These are phyloP conservation scores for Berberis thunbergii DNA, from an alignment of 164 flowering plant genomes.

Conservation along the genomic window DNA sequence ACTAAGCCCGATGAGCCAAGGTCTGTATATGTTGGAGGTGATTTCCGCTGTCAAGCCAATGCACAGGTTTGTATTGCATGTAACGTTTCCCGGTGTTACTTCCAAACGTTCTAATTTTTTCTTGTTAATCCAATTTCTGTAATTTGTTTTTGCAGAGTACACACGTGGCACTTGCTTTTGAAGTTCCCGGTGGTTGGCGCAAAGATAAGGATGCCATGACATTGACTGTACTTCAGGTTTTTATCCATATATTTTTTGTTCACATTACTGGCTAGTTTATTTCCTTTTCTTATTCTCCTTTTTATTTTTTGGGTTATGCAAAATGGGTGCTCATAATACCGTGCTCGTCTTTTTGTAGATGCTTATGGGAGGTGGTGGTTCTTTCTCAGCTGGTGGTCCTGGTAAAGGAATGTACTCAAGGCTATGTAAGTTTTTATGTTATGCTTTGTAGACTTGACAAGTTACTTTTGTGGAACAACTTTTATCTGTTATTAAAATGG, in stretches of 20 bases:
- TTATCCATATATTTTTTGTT: constrained; percentile 8
- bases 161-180: constrained; percentile 89
- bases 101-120: not conserved
- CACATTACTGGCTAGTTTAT: not conserved
- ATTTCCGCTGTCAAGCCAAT: constrained; percentile 63
- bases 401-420: constrained; percentile 96
- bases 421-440: constrained; percentile 50
- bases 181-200: constrained; percentile 84
- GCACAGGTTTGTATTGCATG: constrained; percentile 47
- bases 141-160: constrained; percentile 34
- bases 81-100: not conserved
- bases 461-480: too few relatives aligned
- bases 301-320: not conserved
- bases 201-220: constrained; percentile 66
- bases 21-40: constrained; percentile 79
- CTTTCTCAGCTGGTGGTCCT: constrained; percentile 96
- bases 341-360: constrained; percentile 33
- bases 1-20: constrained; percentile 39
- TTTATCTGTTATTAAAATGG: too few relatives aligned
- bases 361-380: constrained; percentile 97
- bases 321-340: constrained; percentile 2
- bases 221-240: constrained; percentile 83
- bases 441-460: not conserved
- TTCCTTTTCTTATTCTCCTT: not conserved
- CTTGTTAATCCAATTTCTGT: not conserved